These are phyloP conservation scores for Trichocladium uniseriatum DNA, from an alignment of 495 filamentous ascomycete genomes.

Conservation along the genomic window DNA sequence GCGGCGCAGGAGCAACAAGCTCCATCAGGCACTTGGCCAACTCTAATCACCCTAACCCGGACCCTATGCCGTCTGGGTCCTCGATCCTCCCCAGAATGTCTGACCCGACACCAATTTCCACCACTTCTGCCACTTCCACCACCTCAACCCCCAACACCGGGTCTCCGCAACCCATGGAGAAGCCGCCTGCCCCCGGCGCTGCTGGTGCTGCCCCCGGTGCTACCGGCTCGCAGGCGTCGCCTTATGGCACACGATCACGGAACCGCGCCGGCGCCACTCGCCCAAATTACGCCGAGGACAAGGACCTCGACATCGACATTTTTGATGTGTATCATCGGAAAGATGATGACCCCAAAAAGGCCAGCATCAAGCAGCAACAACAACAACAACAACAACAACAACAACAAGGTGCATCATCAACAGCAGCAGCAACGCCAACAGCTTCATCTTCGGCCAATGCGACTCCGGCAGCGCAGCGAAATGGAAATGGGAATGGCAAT, in stretches of 20 bases:
- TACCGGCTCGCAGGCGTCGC: constrained; percentile 43
- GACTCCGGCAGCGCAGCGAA: constrained; percentile 14
- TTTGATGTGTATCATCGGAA: constrained; percentile 40
- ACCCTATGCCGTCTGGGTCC: constrained; percentile 11
- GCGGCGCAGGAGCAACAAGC: constrained; percentile 15
- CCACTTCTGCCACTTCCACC: too few species aligned
- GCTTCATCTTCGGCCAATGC: constrained; percentile 8
- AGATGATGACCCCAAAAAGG: constrained; percentile 40
- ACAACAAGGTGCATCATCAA: constrained; percentile 16
- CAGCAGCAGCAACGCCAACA: constrained; percentile 16
- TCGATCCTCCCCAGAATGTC: constrained; percentile 23
- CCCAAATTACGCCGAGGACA: constrained; percentile 94
- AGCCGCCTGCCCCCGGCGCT: too few species aligned
- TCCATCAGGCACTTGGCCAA: constrained; percentile 16
- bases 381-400: constrained; percentile 21
- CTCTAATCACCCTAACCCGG: constrained; percentile 8
- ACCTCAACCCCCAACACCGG: constrained; percentile 10
- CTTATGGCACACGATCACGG: constrained; percentile 92
- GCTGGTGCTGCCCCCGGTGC: constrained; percentile 1
- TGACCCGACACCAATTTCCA: constrained; percentile 14
- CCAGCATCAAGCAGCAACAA: constrained; percentile 28
- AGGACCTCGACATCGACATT: constrained; percentile 80
- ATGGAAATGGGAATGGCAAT: constrained; percentile 16
- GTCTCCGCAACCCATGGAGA: constrained; percentile 32
- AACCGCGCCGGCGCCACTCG: constrained; percentile 74